These are phyloP conservation scores for Sesbania bispinosa DNA, from an alignment of 306 rosid genomes.

Conservation along the genomic window DNA sequence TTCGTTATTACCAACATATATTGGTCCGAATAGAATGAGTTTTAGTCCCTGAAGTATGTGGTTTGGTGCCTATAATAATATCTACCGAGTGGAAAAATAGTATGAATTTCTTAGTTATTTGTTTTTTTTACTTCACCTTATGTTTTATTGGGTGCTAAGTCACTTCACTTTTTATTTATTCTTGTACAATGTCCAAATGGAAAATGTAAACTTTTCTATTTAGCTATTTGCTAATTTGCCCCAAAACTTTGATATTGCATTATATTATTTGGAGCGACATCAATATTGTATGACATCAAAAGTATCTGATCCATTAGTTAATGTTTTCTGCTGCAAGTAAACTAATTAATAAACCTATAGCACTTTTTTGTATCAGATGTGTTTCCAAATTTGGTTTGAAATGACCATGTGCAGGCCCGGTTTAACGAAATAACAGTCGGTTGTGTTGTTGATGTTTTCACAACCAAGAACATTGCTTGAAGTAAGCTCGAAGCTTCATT, in stretches of 20 bases:
- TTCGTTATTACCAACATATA: no score
- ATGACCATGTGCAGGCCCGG: constrained; percentile 15
- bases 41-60: no score
- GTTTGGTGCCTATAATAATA: no score
- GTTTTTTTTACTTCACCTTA: no score
- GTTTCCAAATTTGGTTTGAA: constrained; percentile 7
- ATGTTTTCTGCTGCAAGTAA: neutral
- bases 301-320: neutral
- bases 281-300: neutral
- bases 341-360: no score
- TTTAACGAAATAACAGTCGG: constrained; percentile 17
- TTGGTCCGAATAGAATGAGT: no score
- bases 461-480: constrained; percentile 49
- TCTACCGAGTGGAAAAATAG: no score
- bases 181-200: neutral
- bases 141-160: neutral
- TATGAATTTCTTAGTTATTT: no score
- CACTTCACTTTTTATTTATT: neutral
- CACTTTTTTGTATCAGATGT: neutral
- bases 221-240: neutral
- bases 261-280: neutral
- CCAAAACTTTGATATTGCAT: neutral
- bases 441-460: constrained; percentile 40
- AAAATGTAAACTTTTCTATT: neutral
- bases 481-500: constrained; percentile 41